Evolutionary conservation across 2,329 filamentous ascomycete species (phyloP), one percentile per base, ranked within the genome.

Genomic region (Trichoderma sp.): DNA sequence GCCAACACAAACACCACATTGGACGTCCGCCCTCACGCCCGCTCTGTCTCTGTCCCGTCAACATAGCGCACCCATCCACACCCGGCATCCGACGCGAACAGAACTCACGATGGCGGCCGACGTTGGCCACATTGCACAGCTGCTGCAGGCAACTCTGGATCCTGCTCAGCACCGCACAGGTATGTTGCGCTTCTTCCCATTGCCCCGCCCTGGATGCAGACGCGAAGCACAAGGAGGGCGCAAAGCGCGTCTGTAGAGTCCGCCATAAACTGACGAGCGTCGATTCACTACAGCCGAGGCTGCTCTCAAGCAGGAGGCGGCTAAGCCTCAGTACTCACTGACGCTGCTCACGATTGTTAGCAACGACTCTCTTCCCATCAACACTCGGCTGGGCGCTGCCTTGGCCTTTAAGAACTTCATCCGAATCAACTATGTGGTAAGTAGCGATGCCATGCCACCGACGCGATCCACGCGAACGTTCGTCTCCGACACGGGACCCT

Each of bases 341-440:
- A 86, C 87, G 67, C 89, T 99, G 66, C 91, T 99, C 64, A 94
- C 95, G 75, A 96, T 98, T 77, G 93, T 97, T 75, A 93, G 92
- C 72, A 89, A 91, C 73, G 87, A 90, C 68, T 83, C 86, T 52
- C 87, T 91, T 72, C 90, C 93, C 51, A 82, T 85, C 72, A 95
- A 92, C 75, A 96, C 92, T 70, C 90, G 96, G 71, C 89, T 99
- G 52, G 89, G 95, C 7, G 93, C 92, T 75, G 93, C 96, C 32
- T 86, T 99, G 70, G 96, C 92, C 83, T 99, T 99, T 87, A 99
- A 99, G 83, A 99, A 99, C 84, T 97, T 97, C 80, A 94, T 99
- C 77, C 91, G 92, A 80, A 89, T 91, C 77, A 96, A 94, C 84
- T 99, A 96, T 89, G 92, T 93, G 75, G 89, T 91, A 81, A 74